Evolutionary conservation across 176 grass and related monocot genomes (phyloP), one percentile per base, ranked within the genome.

Genomic region (Bothriochloa decipiens): DNA sequence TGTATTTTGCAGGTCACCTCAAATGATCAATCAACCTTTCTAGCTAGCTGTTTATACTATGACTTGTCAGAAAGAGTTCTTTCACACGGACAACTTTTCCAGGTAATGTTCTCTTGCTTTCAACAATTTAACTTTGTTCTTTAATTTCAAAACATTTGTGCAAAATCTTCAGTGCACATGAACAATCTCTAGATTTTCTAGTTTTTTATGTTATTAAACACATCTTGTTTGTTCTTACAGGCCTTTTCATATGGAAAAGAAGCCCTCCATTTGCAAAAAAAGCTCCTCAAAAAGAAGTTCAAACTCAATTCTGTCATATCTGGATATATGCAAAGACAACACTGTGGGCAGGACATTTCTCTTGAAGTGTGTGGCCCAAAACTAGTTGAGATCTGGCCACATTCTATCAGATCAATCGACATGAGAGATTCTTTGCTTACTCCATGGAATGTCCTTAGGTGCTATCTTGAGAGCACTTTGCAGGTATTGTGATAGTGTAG

Each of bases 391-490:
- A 83, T 75, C 65, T 98, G 96, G 96, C 91, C 87, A 28, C 55
- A 85, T 90, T 69, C 40, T 18, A 83, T 57, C 71, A 91, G 42
- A 83, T 79, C 85, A 86, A n/a, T 29, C 28, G 78, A 22, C 76
- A 42, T 52, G 11, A 35, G 39, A 70, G 91, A 98, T 75, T 90
- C 58, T 84, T 88, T 89, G 81, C 85, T 90, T 58, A 93, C 93
- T 75, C 68, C 91, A 68, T 98, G 96, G 96, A 87, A 46, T 89
- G 83, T 92, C 70, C 89, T 98, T 70, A 88, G 89, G 81, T 95
- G 82, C 81, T 98, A 87, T 45, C 92, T 98, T 74, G 96, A 98
- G 85, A 98, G 96, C 86, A 95, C 80, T 81, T 92, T 98, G 83
- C 96, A 98, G 96, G 96, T 98, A 72, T n/a, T 26, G 9, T 70